A percentile compares a stretch with the other conserved stretches of the same genome.
Evolutionary conservation across 1,284 basidiomycete species (phyloP).

Genomic region (Hypsizygus ulmarius): DNA sequence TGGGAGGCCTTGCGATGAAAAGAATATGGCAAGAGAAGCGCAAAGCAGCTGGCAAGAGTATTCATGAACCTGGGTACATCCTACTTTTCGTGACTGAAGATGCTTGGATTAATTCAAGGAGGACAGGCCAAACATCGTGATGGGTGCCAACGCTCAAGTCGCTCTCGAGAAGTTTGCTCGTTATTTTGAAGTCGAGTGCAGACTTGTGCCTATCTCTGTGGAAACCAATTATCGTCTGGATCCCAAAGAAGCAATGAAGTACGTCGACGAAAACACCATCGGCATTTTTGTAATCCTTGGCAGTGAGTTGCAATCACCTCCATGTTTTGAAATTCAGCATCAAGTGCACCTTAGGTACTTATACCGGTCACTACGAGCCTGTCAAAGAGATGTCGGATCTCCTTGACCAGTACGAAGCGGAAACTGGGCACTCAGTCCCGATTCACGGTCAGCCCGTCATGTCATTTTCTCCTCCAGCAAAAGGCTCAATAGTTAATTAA

Average conservation of each 20-base stretch:
- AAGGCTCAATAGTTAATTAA: conserved; percentile 21
- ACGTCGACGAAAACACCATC: conserved; percentile 91
- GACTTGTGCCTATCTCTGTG: conserved; percentile 75
- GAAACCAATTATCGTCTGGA: conserved; percentile 83
- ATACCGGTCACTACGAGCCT: conserved; percentile 92
- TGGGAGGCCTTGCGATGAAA: conserved; percentile 94
- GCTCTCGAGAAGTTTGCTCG: conserved; percentile 90
- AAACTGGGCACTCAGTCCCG: conserved; percentile 77
- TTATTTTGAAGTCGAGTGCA: conserved; percentile 87
- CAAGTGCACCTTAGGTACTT: conserved; percentile 55
- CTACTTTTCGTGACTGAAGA: background rate
- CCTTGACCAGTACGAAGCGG: conserved; percentile 83
- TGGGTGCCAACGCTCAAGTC: conserved; percentile 85
- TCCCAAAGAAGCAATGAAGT: conserved; percentile 82
- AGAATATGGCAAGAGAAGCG: conserved; percentile 89
- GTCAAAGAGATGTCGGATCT: conserved; percentile 85
- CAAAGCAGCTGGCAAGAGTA: conserved; percentile 83
- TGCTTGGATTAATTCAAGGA: background rate
- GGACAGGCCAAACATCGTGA: conserved; percentile 64
- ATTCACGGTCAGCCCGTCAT: conserved; percentile 64
- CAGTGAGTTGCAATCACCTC: conserved; percentile 37
- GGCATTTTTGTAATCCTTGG: conserved; percentile 80
- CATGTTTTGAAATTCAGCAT: background rate
- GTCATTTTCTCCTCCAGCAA: conserved; percentile 25
- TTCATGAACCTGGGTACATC: conserved; percentile 70